Evolutionary conservation across 1,139 yeast species (phyloP).

Genomic region (Citeromyces siamensis): DNA sequence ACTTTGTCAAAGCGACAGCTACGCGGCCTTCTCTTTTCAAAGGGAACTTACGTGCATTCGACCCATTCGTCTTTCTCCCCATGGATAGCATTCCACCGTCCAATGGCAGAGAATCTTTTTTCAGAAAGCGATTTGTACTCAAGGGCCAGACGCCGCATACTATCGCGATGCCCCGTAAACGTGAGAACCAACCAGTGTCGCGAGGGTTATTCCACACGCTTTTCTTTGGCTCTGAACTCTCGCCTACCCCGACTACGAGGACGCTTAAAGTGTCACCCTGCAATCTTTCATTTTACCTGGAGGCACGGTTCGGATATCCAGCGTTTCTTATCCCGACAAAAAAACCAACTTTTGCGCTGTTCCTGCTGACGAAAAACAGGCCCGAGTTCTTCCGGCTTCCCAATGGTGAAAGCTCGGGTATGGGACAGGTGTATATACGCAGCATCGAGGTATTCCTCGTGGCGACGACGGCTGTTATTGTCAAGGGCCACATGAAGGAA

Average conservation of each 20-base stretch:
- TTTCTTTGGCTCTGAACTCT: slow-evolving; percentile 11
- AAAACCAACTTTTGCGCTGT: slow-evolving; percentile 28
- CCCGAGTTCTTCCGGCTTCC: slow-evolving; percentile 26
- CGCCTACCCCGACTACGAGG: slow-evolving; percentile 10
- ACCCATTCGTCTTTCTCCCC: slow-evolving; percentile 43
- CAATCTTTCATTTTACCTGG: slow-evolving; percentile 33
- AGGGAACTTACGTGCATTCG: slow-evolving; percentile 31
- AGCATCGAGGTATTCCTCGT: slow-evolving; percentile 23
- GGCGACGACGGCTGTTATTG: slow-evolving; percentile 9
- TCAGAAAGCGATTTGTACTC: slow-evolving; percentile 17
- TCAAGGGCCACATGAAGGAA: slow-evolving; percentile 8
- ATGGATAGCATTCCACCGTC: slow-evolving; percentile 29
- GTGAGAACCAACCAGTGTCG: background rate
- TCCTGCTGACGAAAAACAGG: slow-evolving; percentile 21
- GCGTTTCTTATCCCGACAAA: slow-evolving; percentile 30
- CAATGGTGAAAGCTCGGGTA: slow-evolving; percentile 32
- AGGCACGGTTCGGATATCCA: slow-evolving; percentile 33
- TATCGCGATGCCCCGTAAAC: slow-evolving; percentile 10
- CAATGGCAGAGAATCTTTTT: slow-evolving; percentile 26
- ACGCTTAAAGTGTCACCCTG: slow-evolving; percentile 21
- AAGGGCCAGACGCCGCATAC: background rate
- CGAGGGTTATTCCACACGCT: slow-evolving; percentile 16
- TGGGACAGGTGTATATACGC: slow-evolving; percentile 33
- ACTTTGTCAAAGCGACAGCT: slow-evolving; percentile 49
- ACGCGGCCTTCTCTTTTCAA: slow-evolving; percentile 40